Evolutionary conservation across 2,329 filamentous ascomycete species (phyloP).

Genomic region (Lecanosticta acicola): DNA sequence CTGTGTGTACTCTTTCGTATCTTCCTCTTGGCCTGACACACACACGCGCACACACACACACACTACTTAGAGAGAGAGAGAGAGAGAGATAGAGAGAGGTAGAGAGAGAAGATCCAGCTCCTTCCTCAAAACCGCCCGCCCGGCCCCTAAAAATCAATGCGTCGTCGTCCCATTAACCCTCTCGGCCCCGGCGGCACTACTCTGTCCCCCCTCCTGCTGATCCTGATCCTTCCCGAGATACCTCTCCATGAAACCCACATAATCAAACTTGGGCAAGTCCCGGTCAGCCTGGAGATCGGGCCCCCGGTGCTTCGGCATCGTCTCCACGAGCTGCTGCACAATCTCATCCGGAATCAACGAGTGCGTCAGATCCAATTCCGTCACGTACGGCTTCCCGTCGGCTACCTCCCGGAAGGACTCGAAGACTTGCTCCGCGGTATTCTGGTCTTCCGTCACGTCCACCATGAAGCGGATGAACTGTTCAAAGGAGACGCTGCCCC

Average conservation of each 20-base stretch:
- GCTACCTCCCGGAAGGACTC: slow-evolving; percentile 96
- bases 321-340: slow-evolving; percentile 82
- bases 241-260: slow-evolving; percentile 94
- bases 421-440: slow-evolving; percentile 96
- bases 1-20: too few relatives aligned
- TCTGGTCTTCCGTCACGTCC: slow-evolving; percentile 96
- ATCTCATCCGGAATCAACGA: slow-evolving; percentile 94
- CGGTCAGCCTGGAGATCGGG: slow-evolving; percentile 82
- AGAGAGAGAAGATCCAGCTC: too few relatives aligned
- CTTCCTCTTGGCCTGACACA: too few relatives aligned
- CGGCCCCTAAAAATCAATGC: too few relatives aligned
- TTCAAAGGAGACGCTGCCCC: slow-evolving; percentile 80
- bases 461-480: slow-evolving; percentile 99
- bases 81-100: too few relatives aligned
- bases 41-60: too few relatives aligned
- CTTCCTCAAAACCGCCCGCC: too few relatives aligned
- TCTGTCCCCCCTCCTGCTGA: not conserved
- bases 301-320: slow-evolving; percentile 78
- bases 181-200: not conserved
- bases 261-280: slow-evolving; percentile 84
- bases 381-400: slow-evolving; percentile 97
- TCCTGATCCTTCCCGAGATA: slow-evolving; percentile 32
- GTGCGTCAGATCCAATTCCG: slow-evolving; percentile 92
- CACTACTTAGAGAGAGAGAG: too few relatives aligned
- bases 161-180: not conserved